Evolutionary conservation across 2,329 filamentous ascomycete genomes (phyloP), one percentile per base, ranked within the genome.

Genomic region (Shiraia bambusicola): DNA sequence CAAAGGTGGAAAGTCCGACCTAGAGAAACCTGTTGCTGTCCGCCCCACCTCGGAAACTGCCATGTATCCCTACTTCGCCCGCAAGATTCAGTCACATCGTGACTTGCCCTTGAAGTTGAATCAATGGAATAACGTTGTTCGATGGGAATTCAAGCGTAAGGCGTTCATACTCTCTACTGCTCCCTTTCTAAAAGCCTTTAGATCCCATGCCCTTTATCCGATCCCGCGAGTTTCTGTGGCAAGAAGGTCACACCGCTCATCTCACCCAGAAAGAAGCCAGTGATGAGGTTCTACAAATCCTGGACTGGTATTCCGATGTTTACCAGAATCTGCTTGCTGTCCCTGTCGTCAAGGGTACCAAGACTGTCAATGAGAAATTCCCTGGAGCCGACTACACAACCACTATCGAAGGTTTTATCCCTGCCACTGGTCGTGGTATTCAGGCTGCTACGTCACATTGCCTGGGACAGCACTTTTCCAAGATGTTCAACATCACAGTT

Each of bases 331-430:
- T 98, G 19, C 83, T 98, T 25, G 93, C 93, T 34, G 89, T 97
- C 29, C 93, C 93, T 25, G 91, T 98, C 10, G 88, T 98, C 49
- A 88, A 91, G 63, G 93, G 93, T 30, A 79, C 79, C 62, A 98
- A 98, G 81, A 98, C 94, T 0, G 90, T 95, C 67, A 95, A 95
- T 64, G 93, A 98, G 75, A 95, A 95, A 75, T 98, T 98, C 59
- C 91, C 93, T 7, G 93, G 93, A 67, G 91, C 91, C 54, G 85
- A 92, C 73, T 98, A 95, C 76, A 97, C 93, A 34, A 95, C 92
- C 45, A 98, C 93, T 1, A 87, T 95, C 34, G 93, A 98, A 73
- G 93, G 90, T 25, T 98, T 95, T 70, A 96, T 98, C 55, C 91
- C 93, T 26, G 84, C 89, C 49, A 97, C 94, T 52, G 93, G 93